phyloP scores from a whole-genome alignment of 2,329 filamentous ascomycete species.

The Colletotrichum cereale region DNA sequence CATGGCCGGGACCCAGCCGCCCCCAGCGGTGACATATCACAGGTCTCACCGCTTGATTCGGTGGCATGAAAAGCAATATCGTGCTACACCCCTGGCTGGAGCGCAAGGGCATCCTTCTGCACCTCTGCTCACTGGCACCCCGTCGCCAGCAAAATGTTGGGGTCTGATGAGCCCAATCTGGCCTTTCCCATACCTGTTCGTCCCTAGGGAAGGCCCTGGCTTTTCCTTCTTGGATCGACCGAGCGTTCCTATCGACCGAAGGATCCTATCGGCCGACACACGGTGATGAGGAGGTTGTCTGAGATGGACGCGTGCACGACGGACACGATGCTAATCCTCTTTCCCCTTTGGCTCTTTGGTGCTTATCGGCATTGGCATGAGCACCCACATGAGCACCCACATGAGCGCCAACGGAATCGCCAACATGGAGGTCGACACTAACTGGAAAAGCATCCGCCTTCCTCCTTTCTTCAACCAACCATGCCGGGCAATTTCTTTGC shows the following conservation, averaged over 20 bases:
- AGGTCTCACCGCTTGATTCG: constrained; percentile 36
- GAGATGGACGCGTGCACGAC: neutral
- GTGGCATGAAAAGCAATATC: constrained; percentile 32
- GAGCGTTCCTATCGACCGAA: too few relatives aligned
- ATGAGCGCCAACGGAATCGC: neutral
- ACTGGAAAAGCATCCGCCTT: neutral
- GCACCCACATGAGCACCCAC: too few relatives aligned
- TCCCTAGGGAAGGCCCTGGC: neutral
- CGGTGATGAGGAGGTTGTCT: neutral
- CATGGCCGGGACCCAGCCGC: constrained; percentile 7
- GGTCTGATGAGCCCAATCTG: constrained; percentile 16
- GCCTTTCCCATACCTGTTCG: neutral
- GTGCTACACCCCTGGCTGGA: constrained; percentile 26
- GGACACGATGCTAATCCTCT: neutral
- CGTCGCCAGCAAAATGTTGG: constrained; percentile 6
- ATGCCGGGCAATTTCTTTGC: neutral
- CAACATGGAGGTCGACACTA: neutral
- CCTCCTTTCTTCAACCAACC: neutral
- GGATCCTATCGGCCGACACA: neutral
- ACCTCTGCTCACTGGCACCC: constrained; percentile 18
- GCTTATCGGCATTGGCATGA: neutral
- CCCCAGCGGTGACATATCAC: constrained; percentile 14
- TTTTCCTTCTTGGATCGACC: neutral
- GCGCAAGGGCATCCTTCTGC: constrained; percentile 34
- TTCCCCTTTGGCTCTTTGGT: neutral